These are phyloP conservation scores for Paraphoma sp. DNA, from an alignment of 2,329 filamentous ascomycete genomes.

Conservation along the genomic window DNA sequence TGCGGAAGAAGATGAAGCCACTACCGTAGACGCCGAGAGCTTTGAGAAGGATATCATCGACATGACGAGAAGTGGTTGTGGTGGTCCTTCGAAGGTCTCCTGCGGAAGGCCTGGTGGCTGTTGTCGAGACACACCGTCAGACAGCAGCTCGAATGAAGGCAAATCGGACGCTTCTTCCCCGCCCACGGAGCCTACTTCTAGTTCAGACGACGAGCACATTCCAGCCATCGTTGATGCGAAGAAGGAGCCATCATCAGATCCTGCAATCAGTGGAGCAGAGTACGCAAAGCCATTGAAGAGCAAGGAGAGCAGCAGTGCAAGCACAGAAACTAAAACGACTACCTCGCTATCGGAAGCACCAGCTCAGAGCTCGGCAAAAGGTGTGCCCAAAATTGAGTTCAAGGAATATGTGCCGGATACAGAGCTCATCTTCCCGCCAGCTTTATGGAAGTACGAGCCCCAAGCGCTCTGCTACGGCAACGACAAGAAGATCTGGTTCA, in stretches of 20 bases:
- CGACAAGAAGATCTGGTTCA: constrained; percentile 90
- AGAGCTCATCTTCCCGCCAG: constrained; percentile 89
- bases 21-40: constrained; percentile 56
- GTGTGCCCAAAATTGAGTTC: constrained; percentile 70
- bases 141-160: constrained; percentile 34
- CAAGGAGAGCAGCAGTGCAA: constrained; percentile 28
- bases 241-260: constrained; percentile 27
- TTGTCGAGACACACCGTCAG: constrained; percentile 42
- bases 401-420: constrained; percentile 90
- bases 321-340: constrained; percentile 59
- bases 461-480: constrained; percentile 86
- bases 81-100: constrained; percentile 34
- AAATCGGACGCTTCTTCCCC: constrained; percentile 37
- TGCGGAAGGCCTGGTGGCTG: constrained; percentile 48
- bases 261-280: constrained; percentile 34
- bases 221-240: constrained; percentile 30
- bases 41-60: constrained; percentile 35
- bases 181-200: constrained; percentile 34
- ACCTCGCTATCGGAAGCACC: constrained; percentile 41
- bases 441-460: constrained; percentile 80
- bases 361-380: constrained; percentile 60
- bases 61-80: constrained; percentile 29
- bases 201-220: constrained; percentile 37
- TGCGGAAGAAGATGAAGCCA: constrained; percentile 55
- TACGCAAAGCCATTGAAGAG: constrained; percentile 47